Base-by-base conservation (phyloP, 768 basidiomycete species). In the Collybiopsis confluens region DNA sequence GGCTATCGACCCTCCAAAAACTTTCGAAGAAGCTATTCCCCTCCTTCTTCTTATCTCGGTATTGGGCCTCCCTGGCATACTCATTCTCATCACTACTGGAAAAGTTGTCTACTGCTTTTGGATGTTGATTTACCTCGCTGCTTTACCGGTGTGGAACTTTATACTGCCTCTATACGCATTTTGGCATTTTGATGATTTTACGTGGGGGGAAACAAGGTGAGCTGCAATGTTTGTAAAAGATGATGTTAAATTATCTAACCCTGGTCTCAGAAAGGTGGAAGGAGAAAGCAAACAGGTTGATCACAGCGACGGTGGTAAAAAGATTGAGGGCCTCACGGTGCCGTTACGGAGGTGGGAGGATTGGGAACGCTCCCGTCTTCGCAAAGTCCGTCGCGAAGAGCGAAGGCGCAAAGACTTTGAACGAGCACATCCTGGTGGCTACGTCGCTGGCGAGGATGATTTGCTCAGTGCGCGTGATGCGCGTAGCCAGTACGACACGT, bases 131-230 rank as follows among this genome's bases (percentile, higher is more conserved):
- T 98, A 99, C 74, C 80, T 99, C 11, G 54, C 85, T 47, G 94
- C 97, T 26, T 74, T 99, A 37, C 97, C 97, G 0, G 78, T 99
- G 27, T 99, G 97, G 97, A 98, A 98, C 68, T 89, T 96, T 59
- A 73, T 96, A 41, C 77, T 98, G 3, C 95, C 96, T 10, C 74
- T 97, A 8, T 99, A 99, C 70, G 89, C 95, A 13, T 98, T 98
- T 68, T 97, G 94, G 93, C 95, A 98, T 70, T 98, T 99, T 68
- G 96, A 98, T 59, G 97, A 99, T 70, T 98, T 99, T 71, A 94
- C 92, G 26, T 99, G 97, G 97, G 97, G 97, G 62, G 93, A 98
- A 71, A 99, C 97, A 18, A 85, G 95, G 92, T 92, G 63, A 70
- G 33, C 4, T 43, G 40, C 45, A 43, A 18, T 24, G 41, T 27